Percentiles rank a stretch among this genome's conserved stretches.
Conservation (phyloP, 257 asterid genomes). For the Solanum chmielewskii region DNA sequence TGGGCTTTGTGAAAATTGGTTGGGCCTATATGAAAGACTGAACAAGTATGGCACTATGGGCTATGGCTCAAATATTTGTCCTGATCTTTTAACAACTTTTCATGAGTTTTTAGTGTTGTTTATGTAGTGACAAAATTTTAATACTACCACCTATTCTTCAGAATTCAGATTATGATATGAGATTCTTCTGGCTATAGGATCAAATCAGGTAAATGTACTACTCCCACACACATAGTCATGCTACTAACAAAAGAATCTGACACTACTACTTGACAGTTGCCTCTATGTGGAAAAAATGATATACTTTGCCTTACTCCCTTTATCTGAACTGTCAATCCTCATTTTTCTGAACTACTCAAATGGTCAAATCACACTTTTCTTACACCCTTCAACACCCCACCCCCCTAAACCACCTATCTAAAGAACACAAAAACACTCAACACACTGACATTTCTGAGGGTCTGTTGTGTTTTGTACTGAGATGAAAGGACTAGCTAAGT, state of each 20-base stretch:
- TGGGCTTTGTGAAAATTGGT: neutral
- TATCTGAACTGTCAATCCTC: conserved; percentile 1
- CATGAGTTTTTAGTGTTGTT: neutral
- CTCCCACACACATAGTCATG: neutral
- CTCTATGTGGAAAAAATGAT: neutral
- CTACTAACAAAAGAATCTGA: neutral
- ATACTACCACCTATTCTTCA: neutral
- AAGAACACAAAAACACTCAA: neutral
- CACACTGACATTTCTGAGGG: neutral
- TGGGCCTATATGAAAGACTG: neutral
- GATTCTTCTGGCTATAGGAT: neutral
- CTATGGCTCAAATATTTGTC: neutral
- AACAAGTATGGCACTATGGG: neutral
- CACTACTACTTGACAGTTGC: neutral
- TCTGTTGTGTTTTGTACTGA: conserved; percentile 1
- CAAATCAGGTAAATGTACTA: neutral
- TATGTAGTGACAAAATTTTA: neutral
- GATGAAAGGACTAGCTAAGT: neutral
- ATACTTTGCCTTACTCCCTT: neutral
- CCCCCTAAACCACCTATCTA: neutral
- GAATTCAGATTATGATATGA: neutral
- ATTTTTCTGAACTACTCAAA: neutral
- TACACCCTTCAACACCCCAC: neutral
- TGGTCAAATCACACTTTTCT: conserved; percentile 18
- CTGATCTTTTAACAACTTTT: neutral